A percentile compares a stretch with the other conserved stretches of the same genome.
Evolutionary conservation across 2,329 filamentous ascomycete genomes (phyloP).

Genomic region (Neophaeococcomyces mojaviensis): DNA sequence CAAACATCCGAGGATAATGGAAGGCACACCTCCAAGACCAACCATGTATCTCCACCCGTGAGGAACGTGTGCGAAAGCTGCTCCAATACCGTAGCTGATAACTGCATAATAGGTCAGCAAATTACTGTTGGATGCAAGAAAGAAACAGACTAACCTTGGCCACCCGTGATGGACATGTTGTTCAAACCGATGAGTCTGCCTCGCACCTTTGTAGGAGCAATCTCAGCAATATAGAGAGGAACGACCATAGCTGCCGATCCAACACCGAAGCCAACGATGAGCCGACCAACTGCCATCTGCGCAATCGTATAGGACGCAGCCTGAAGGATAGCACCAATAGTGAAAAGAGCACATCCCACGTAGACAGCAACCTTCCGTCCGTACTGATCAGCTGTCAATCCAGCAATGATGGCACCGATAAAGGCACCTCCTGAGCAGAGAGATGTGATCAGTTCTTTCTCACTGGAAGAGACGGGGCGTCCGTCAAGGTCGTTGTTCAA

Average conservation of each 20-base stretch:
- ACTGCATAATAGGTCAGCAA: conserved; percentile 29
- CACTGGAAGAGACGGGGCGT: conserved; percentile 31
- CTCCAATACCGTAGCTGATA: conserved; percentile 36
- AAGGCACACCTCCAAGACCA: conserved; percentile 40
- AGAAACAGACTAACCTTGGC: conserved; percentile 10
- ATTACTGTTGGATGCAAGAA: background rate
- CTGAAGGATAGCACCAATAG: conserved; percentile 32
- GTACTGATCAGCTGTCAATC: conserved; percentile 31
- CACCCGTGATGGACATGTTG: conserved; percentile 40
- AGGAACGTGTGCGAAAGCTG: conserved; percentile 34
- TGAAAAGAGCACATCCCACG: conserved; percentile 35
- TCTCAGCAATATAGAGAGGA: conserved; percentile 44
- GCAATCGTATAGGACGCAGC: conserved; percentile 32
- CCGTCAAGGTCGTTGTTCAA: conserved; percentile 35
- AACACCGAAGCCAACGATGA: conserved; percentile 45
- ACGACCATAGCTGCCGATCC: conserved; percentile 43
- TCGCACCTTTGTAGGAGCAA: conserved; percentile 43
- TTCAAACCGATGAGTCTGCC: conserved; percentile 44
- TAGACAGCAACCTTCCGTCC: conserved; percentile 37
- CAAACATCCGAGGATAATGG: conserved; percentile 38
- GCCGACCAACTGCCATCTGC: conserved; percentile 39
- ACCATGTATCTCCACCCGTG: conserved; percentile 47
- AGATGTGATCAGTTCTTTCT: conserved; percentile 47
- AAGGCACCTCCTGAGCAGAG: conserved; percentile 44
- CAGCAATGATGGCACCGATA: conserved; percentile 35